Evolutionary conservation across 179 eudicot genomes (phyloP), one percentile per base, ranked within the genome.

Genomic region (Spergularia azorica): DNA sequence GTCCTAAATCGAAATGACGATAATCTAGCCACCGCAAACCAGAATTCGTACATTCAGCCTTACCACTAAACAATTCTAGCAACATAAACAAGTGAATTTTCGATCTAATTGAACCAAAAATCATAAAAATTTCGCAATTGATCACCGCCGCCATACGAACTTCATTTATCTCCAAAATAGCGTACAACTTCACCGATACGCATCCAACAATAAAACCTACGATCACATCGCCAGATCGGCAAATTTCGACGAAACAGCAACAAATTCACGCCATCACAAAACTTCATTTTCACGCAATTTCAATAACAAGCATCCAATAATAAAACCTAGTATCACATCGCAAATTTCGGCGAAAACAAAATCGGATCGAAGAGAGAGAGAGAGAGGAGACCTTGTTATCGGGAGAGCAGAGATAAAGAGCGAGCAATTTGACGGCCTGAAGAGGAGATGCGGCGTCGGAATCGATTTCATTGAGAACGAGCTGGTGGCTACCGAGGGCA

Each of bases 381-480:
- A 56, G 2, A 61, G 7, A 9, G 32, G 4, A 26, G 39, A 92
- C 98, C 97, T 94, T 92, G 50, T 87, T 83, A 4, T 71, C 81
- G 21, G 96, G 83, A 26, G 83, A 71, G 2, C 91, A 86, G 14
- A 94, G 89, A 83, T 90, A 94, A 70, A 92, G 73, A 39, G 98
- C 98, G 11, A 94, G 94, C 85, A 94, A 83, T 77, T 94, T 94
- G 66, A 94, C 96, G 3, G 98, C 96, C 75, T 94, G 98, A 46
- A 92, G 96, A 54, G 98, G 87, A 14, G 98, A 92, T 2, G 98
- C 87, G 15, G 98, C 94, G 2, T 95, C 85, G 1, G 88, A 79
- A 85, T 89, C 89, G 83, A 94, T 89, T 87, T 92, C 97, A 69
- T 71, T 84, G 61, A 92, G 86, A 72, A 88, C 98, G 79, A 94